Base-by-base conservation (phyloP, 1,284 basidiomycete species). In the Puccinia horiana region DNA sequence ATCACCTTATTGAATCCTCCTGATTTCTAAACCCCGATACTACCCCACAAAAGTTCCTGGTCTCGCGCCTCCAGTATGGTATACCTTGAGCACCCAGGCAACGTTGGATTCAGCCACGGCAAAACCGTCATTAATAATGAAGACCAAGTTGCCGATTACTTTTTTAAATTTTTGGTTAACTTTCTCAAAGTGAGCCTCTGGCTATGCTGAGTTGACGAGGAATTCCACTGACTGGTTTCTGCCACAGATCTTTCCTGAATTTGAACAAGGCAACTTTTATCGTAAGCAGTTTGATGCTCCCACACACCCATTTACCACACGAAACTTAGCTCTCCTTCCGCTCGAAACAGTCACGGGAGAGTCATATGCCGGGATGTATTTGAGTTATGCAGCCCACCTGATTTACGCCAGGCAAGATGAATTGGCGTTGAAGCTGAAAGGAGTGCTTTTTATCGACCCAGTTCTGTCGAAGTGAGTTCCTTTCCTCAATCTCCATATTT, bases 71-170 rank as follows among this genome's bases (percentile, higher is more conserved):
- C 78, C 12, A 58, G 23, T n/a, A 81, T 81, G n/a, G 87, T 94
- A 20, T 94, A 90, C 89, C 90, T 94, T 8, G 93, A 95, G 85
- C 94, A 95, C 84, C 94, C 94, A 0, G 91, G 94, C 37, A 92
- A 92, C 9, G 93, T 92, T 0, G 94, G 94, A 0, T 94, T 92
- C 86, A 92, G 92, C 0, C 91, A 91, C 84, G 94, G 94, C 6
- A 89, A 85, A 11, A 92, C 92, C 0, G 90, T 91, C 83, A 91
- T 91, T 82, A 88, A 74, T 1, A 85, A 86, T 58, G 85, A 88
- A 77, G 83, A 84, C 12, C 86, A 87, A 67, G 84, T 87, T n/a
- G 87, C 87, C 0, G 83, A 83, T 6, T 84, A 88, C 69, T 87
- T 89, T 73, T 85, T 84, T 75, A 84, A 84, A 2, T 87, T 87